Evolutionary conservation across 352 stramenopile genomes (phyloP).

Genomic region (Globisporangium cylindrosporum): DNA sequence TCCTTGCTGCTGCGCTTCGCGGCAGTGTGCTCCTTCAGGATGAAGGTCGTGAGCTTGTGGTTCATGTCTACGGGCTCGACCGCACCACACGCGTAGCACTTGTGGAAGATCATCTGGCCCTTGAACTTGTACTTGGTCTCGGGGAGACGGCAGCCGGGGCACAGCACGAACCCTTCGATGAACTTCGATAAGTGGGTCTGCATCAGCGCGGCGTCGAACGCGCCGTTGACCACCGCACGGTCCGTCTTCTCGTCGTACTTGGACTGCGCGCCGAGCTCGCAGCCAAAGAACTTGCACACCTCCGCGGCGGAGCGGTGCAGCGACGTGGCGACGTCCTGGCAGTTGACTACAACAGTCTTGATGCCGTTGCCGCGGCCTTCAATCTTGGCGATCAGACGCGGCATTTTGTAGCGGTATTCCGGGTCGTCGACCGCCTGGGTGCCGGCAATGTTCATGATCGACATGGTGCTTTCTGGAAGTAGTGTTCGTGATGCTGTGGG

Average conservation of each 20-base stretch:
- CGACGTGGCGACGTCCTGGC: constrained; percentile 90
- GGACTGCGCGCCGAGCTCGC: constrained; percentile 97
- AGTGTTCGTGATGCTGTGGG: neutral
- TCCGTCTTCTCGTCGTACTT: constrained; percentile 96
- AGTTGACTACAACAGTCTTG: constrained; percentile 99
- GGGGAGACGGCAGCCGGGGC: constrained; percentile 94
- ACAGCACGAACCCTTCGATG: constrained; percentile 98
- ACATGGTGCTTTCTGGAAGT: constrained; percentile 44
- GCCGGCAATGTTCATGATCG: constrained; percentile 90
- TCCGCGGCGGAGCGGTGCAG: constrained; percentile 94
- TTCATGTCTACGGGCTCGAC: constrained; percentile 98
- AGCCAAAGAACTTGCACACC: constrained; percentile 99
- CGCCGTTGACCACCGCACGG: constrained; percentile 96
- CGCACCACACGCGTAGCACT: constrained; percentile 97
- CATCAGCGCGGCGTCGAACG: constrained; percentile 91
- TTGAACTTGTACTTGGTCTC: constrained; percentile 99
- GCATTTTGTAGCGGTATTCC: constrained; percentile 99
- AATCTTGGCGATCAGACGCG: constrained; percentile 94
- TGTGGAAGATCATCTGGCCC: constrained; percentile 95
- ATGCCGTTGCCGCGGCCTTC: constrained; percentile 99
- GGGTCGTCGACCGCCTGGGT: constrained; percentile 90
- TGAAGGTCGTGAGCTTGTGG: constrained; percentile 98
- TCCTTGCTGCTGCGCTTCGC: constrained; percentile 84
- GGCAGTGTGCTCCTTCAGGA: constrained; percentile 95
- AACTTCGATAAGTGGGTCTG: constrained; percentile 97